These are phyloP conservation scores for Nannizziopsis barbatae DNA, from an alignment of 2,329 filamentous ascomycete species.

Conservation along the genomic window DNA sequence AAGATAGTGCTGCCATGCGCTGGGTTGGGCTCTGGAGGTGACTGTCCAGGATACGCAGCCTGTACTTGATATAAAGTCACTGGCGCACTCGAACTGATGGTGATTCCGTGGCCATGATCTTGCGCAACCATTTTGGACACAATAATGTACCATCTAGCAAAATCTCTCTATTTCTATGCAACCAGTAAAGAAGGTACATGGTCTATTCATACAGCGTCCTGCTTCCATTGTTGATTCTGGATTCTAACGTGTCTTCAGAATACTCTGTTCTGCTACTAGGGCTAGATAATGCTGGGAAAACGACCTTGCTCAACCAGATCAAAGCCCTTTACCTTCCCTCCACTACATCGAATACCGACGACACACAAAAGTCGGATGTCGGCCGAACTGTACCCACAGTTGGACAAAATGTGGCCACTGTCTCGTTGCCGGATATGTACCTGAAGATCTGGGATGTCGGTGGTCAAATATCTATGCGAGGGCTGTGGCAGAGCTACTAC, in stretches of 20 bases:
- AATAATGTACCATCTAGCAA: slow-evolving; percentile 87
- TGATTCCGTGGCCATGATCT: slow-evolving; percentile 2
- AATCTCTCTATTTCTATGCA: slow-evolving; percentile 86
- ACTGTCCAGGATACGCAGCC: too few relatives aligned
- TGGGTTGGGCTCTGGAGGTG: too few relatives aligned
- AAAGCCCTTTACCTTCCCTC: slow-evolving; percentile 62
- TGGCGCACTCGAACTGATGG: background rate
- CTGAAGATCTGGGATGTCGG: slow-evolving; percentile 98
- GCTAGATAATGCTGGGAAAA: slow-evolving; percentile 97
- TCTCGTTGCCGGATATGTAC: slow-evolving; percentile 87
- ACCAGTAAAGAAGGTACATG: slow-evolving; percentile 83
- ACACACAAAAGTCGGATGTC: slow-evolving; percentile 50
- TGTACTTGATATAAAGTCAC: too few relatives aligned
- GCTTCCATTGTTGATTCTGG: background rate
- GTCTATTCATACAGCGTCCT: background rate
- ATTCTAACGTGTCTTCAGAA: slow-evolving; percentile 44
- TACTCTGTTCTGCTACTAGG: slow-evolving; percentile 95
- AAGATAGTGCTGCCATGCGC: too few relatives aligned
- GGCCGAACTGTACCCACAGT: slow-evolving; percentile 89
- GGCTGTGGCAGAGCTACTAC: slow-evolving; percentile 95
- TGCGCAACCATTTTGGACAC: background rate
- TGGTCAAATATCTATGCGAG: slow-evolving; percentile 77
- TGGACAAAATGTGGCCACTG: slow-evolving; percentile 89
- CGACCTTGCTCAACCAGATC: slow-evolving; percentile 92
- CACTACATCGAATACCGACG: slow-evolving; percentile 23